A percentile compares a stretch with the other conserved stretches of the same genome.
Conservation (phyloP, 805 yeast genomes). For the Maudiozyma bulderi region DNA sequence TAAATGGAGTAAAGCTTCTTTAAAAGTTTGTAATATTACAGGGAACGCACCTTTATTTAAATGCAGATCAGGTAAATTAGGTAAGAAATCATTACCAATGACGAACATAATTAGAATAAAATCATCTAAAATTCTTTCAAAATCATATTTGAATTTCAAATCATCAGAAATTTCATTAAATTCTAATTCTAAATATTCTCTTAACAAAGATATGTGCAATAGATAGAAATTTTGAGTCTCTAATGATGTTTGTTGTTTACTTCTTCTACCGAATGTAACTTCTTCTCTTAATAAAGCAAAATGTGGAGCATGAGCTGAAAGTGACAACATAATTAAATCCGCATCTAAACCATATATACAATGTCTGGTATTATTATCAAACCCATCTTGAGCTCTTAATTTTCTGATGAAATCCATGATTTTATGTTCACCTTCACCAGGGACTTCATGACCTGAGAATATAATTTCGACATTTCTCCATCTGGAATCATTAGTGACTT, state of each 20-base stretch:
- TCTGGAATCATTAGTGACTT: constrained; percentile 72
- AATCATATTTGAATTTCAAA: constrained; percentile 58
- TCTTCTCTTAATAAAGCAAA: constrained; percentile 91
- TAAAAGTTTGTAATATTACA: constrained; percentile 79
- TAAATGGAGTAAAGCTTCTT: constrained; percentile 57
- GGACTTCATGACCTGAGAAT: constrained; percentile 89
- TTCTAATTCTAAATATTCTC: constrained; percentile 87
- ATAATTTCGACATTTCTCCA: constrained; percentile 77
- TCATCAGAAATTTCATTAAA: constrained; percentile 60
- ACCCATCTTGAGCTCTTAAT: constrained; percentile 61
- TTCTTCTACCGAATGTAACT: constrained; percentile 67
- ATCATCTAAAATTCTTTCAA: constrained; percentile 87
- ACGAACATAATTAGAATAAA: constrained; percentile 86
- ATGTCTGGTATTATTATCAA: constrained; percentile 76
- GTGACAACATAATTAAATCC: constrained; percentile 86
- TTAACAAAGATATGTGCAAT: constrained; percentile 73
- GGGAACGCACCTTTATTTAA: constrained; percentile 96
- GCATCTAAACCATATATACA: constrained; percentile 96
- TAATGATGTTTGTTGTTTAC: constrained; percentile 35
- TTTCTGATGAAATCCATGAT: constrained; percentile 86
- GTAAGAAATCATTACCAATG: constrained; percentile 96
- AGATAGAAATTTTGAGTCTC: constrained; percentile 74
- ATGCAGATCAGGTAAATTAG: constrained; percentile 88
- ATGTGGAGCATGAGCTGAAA: constrained; percentile 91
- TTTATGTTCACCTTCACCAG: constrained; percentile 98